These are phyloP conservation scores for Citrus sinensis DNA, from an alignment of 345 rosid species.

Conservation along the genomic window DVS_A1.0 CM039168.1:28921501-28922000, in stretches of 20 bases:
- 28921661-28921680: too few relatives aligned
- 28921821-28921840: neutral
- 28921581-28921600: too few relatives aligned
- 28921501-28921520: neutral
- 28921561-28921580: neutral
- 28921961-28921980: too few relatives aligned
- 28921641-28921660: neutral
- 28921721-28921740: too few relatives aligned
- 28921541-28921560: neutral
- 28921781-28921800: neutral
- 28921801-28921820: neutral
- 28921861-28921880: neutral
- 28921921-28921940: too few relatives aligned
- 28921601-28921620: neutral
- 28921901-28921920: neutral
- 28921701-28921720: too few relatives aligned
- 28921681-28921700: too few relatives aligned
- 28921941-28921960: too few relatives aligned
- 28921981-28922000: too few relatives aligned
- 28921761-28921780: too few relatives aligned
- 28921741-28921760: too few relatives aligned
- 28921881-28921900: neutral
- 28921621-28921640: neutral
- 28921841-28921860: neutral
- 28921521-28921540: neutral